A percentile compares a stretch with the other conserved stretches of the same genome.
phyloP scores from a whole-genome alignment of 805 yeast species.

The Starmerella vaccinii region DNA sequence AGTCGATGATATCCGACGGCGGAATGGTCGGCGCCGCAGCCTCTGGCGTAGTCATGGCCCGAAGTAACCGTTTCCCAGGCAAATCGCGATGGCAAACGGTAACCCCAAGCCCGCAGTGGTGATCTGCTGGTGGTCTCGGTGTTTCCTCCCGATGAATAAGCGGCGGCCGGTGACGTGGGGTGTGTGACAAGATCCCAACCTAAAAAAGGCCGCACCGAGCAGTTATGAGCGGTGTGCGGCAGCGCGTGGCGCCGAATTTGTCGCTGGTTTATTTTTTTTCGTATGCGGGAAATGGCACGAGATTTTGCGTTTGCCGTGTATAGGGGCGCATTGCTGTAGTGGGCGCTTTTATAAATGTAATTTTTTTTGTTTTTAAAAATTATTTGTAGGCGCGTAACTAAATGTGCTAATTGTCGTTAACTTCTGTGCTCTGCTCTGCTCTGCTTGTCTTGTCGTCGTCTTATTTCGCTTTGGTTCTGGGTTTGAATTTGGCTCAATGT shows the following conservation, averaged over 20 bases:
- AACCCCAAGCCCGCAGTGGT: background rate
- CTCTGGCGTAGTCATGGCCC: slow-evolving; percentile 4
- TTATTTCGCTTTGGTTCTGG: too few species aligned
- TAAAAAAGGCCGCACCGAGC: background rate
- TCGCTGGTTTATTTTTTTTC: too few species aligned
- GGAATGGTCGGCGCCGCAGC: slow-evolving; percentile 6
- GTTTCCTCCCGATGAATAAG: background rate
- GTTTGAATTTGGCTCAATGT: too few species aligned
- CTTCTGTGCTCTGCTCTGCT: too few species aligned
- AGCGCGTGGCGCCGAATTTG: too few species aligned
- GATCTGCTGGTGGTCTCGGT: background rate
- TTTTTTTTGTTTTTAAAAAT: background rate
- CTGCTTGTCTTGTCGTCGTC: too few species aligned
- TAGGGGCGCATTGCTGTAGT: too few species aligned
- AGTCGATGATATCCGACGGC: slow-evolving; percentile 57
- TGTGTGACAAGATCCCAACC: background rate
- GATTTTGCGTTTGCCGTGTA: too few species aligned
- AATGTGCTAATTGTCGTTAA: too few species aligned
- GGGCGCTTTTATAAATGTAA: background rate
- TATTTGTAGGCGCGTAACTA: too few species aligned
- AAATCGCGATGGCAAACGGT: background rate
- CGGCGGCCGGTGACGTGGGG: background rate
- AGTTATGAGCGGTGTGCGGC: background rate
- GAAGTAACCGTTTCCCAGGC: background rate
- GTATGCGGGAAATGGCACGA: too few species aligned